Percentiles rank a stretch among this genome's conserved stretches.
Evolutionary conservation across 768 basidiomycete species (phyloP).

Genomic region (Trichaptum fuscoviolaceum): DNA sequence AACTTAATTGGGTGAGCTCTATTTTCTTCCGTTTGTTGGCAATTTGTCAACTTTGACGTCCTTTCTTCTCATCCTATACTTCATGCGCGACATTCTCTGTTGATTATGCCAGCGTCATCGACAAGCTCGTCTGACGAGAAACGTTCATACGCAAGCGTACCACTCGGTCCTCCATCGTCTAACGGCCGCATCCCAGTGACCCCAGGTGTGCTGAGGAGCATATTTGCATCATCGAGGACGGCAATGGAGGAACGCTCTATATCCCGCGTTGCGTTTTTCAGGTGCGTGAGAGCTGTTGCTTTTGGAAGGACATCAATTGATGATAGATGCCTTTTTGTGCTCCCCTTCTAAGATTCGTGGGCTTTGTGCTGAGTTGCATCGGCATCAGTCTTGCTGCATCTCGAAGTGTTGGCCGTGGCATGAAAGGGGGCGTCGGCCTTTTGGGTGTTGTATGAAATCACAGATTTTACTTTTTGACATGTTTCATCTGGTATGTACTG

Average conservation of each 20-base stretch:
- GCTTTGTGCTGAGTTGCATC: constrained; percentile 77
- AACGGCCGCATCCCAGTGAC: constrained; percentile 67
- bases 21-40: background rate
- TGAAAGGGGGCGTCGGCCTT: constrained; percentile 59
- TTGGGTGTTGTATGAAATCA: constrained; percentile 51
- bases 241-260: constrained; percentile 78
- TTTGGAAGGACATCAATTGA: constrained; percentile 5
- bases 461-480: background rate
- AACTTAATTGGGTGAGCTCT: background rate
- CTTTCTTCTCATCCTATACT: background rate
- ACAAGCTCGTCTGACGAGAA: background rate
- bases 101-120: background rate
- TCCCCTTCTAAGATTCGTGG: constrained; percentile 54
- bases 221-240: constrained; percentile 81
- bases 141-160: background rate
- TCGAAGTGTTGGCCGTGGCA: constrained; percentile 48
- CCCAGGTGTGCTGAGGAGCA: constrained; percentile 73
- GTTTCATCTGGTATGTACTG: no score
- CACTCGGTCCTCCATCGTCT: background rate
- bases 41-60: background rate
- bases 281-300: constrained; percentile 36
- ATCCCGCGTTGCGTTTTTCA: constrained; percentile 82
- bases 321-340: background rate
- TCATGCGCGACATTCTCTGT: background rate
- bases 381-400: constrained; percentile 74